Evolutionary conservation across 2,329 filamentous ascomycete species (phyloP), one percentile per base, ranked within the genome.

Genomic region (Neofusicoccum kwambonambiense): DNA sequence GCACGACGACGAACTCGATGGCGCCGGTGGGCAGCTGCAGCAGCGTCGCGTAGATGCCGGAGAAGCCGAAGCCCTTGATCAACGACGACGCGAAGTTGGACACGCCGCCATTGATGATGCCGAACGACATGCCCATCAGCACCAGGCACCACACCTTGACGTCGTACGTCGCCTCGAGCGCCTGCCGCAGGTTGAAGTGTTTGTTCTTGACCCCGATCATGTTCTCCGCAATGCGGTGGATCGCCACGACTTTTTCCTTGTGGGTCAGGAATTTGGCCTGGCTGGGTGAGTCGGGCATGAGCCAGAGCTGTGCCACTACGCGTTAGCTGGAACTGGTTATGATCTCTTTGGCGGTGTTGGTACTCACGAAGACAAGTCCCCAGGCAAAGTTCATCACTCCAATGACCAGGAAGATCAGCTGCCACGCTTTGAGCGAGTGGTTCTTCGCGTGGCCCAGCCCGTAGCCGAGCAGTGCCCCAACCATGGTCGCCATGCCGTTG

Each of bases 21-120:
- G 74, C 79, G 27, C 80, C 79, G 2, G 76, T 78, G 13, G 80
- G 80, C 4, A 80, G 78, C 56, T 80, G 78, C 6, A 81, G 68
- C 0, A 82, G 71, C 2, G 79, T 78, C 0, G 81, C 77, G 35
- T 75, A 71, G n/a, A 81, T 73, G 0, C 72, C 79, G 12, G 70
- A 71, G 67, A 79, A 79, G 1, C 77, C 78, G 62, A 77, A 82
- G 3, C 80, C 80, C 61, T 79, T 78, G 64, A 82, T 80, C 5
- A 83, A 68, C 0, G 79, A 74, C 0, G 80, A 82, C 17, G 79
- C 71, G 67, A 84, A 84, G 64, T 83, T 84, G 69, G 51, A 83
- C 0, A 84, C 79, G 3, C 81, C 79, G n/a, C 82, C 82, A 62
- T 84, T 84, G 45, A 83, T 74, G 3, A 84, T 76, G 9, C 82